phyloP scores from a whole-genome alignment of 2,329 filamentous ascomycete species.

The Alternaria novae-zelandiae region DNA sequence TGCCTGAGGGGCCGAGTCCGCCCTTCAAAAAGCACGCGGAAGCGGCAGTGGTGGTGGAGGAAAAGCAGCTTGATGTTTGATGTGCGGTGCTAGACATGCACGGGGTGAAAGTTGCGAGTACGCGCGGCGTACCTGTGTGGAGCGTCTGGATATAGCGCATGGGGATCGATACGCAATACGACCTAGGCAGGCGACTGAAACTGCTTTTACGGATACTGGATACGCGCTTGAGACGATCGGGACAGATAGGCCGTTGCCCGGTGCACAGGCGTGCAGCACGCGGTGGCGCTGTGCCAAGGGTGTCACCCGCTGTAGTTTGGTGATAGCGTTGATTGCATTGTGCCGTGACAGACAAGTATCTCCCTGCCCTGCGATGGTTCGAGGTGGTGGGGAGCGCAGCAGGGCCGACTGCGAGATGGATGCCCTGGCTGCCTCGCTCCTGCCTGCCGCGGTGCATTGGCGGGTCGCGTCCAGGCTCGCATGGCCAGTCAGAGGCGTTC shows the following conservation, averaged over 20 bases:
- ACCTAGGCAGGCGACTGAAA: constrained; percentile 7
- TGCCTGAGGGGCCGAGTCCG: neutral
- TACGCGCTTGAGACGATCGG: neutral
- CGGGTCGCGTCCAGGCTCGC: neutral
- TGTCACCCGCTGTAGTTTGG: neutral
- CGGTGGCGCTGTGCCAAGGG: neutral
- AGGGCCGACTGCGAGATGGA: neutral
- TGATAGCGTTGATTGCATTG: neutral
- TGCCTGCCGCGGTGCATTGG: neutral
- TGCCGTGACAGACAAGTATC: neutral
- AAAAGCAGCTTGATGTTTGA: constrained; percentile 12
- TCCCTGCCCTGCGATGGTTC: neutral
- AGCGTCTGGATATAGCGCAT: constrained; percentile 5
- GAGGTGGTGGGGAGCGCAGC: neutral
- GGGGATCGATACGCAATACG: constrained; percentile 10
- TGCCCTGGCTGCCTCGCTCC: neutral
- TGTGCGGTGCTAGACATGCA: neutral
- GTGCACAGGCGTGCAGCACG: neutral
- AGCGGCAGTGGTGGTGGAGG: neutral
- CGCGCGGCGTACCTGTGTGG: constrained; percentile 10
- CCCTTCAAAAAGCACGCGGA: neutral
- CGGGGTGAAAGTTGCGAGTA: constrained; percentile 13
- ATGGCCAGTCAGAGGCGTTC: neutral
- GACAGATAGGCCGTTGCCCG: neutral
- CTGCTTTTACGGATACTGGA: constrained; percentile 2